A percentile compares a stretch with the other conserved stretches of the same genome.
phyloP scores from a whole-genome alignment of 169 alveolate genomes.

The Theileria luwenshuni region DNA sequence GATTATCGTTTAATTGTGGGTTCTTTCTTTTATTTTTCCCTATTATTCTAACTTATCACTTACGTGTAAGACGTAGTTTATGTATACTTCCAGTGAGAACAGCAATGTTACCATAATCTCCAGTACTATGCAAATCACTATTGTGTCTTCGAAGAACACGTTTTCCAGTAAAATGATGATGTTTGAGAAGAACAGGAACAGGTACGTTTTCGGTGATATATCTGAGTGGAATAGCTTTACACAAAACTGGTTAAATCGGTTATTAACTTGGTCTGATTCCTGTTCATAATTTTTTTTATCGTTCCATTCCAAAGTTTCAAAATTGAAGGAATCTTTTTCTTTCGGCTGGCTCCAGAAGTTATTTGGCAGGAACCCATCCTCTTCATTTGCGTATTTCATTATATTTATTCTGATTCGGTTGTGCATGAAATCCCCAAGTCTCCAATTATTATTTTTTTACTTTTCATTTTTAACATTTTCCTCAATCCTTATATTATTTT shows the following conservation, averaged over 20 bases:
- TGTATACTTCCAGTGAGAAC: conserved; percentile 23
- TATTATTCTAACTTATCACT: no score
- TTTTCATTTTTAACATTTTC: no score
- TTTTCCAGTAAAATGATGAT: conserved; percentile 2
- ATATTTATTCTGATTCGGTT: not conserved
- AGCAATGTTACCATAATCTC: conserved; percentile 10
- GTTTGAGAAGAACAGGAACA: conserved; percentile 9
- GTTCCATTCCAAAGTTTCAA: not conserved
- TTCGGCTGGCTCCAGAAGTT: no score
- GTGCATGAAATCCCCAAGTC: not conserved
- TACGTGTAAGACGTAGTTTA: conserved; percentile 25
- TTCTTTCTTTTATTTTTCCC: no score
- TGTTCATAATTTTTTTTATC: not conserved
- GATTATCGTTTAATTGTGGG: no score
- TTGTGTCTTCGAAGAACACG: conserved; percentile 4
- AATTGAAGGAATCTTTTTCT: no score
- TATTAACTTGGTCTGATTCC: not conserved
- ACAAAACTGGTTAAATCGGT: conserved; percentile 16
- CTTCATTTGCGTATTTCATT: not conserved
- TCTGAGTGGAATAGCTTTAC: conserved; percentile 21
- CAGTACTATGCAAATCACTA: not conserved
- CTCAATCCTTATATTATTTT: no score
- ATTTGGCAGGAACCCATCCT: not conserved
- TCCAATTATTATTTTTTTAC: no score
- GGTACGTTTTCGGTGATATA: conserved; percentile 10